Conservation (phyloP, 2,329 filamentous ascomycete genomes). For the Ophiosphaerella narmari region DNA sequence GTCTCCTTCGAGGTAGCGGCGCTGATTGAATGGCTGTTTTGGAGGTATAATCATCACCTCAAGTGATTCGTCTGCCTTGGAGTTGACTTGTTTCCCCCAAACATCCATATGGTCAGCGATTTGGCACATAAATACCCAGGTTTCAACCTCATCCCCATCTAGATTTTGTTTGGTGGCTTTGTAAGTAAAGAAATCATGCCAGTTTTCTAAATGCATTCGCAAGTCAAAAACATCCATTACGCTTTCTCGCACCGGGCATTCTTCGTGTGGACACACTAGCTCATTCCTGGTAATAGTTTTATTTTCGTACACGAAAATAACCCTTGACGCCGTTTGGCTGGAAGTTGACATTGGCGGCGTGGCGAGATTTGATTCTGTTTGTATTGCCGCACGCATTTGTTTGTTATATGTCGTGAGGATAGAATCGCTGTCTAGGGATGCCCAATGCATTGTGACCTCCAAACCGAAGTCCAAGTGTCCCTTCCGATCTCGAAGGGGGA, state of each 20-base stretch:
- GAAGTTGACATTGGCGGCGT: slow-evolving; percentile 9
- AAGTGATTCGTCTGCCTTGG: slow-evolving; percentile 20
- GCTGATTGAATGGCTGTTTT: slow-evolving; percentile 40
- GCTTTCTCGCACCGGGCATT: slow-evolving; percentile 11
- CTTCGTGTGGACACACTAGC: slow-evolving; percentile 20
- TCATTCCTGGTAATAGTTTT: slow-evolving; percentile 10
- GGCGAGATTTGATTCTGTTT: slow-evolving; percentile 4
- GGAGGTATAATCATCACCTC: slow-evolving; percentile 15
- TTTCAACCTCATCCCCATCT: slow-evolving; percentile 17
- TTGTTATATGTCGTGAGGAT: slow-evolving; percentile 32
- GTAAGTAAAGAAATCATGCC: slow-evolving; percentile 44
- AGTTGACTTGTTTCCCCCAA: slow-evolving; percentile 22
- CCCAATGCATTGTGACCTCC: slow-evolving; percentile 30
- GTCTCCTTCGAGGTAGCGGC: slow-evolving; percentile 43
- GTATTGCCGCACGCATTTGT: slow-evolving; percentile 6
- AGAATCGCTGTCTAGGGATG: slow-evolving; percentile 8
- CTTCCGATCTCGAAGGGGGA: slow-evolving; percentile 14
- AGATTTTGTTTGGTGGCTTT: slow-evolving; percentile 10
- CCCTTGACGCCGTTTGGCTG: slow-evolving; percentile 18
- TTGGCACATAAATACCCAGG: slow-evolving; percentile 22
- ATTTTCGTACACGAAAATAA: slow-evolving; percentile 19
- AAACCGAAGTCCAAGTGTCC: slow-evolving; percentile 25
- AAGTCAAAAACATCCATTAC: slow-evolving; percentile 27
- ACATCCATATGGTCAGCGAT: slow-evolving; percentile 20
- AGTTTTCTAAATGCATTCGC: slow-evolving; percentile 39